Evolutionary conservation across 164 flowering plant genomes (phyloP), one percentile per base, ranked within the genome.

Genomic region (Sedum album): DNA sequence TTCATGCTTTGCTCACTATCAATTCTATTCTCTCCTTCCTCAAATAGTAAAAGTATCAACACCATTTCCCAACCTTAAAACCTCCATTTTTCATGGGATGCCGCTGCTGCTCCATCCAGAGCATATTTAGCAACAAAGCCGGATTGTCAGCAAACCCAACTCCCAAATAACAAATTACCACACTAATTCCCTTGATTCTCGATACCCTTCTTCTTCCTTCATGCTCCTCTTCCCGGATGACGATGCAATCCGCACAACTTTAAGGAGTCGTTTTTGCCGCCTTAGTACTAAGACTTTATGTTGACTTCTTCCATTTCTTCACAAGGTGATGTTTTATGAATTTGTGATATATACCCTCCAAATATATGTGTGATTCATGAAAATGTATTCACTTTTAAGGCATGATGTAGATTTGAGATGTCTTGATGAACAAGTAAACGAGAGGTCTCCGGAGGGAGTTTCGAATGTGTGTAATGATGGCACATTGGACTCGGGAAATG

Each of bases 361-460:
- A 14, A 8, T 39, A 39, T 8, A 39, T 14, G 42, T 44, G 18
- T 11, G 5, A 15, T 44, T 44, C 17, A 44, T 11, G 18, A 44
- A 44, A 44, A 44, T 44, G 48, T 35, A 35, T 7, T 35, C 7
- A 35, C 38, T 35, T 7, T 35, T 35, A 7, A 7, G 38, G 38
- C 7, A 11, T 44, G 15, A 44, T 44, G 48, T 60, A 84, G 85
- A 79, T 51, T 70, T 84, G 76, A 79, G 82, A 76, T 36, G 38
- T 53, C 69, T 68, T 6, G 81, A 76, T 26, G 35, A 72, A 72
- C 79, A 73, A 53, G 6, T 33, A 3, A 78, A 76, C 31, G 67
- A 13, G 9, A 25, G 72, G 11, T 78, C 85, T 25, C 85, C 88
- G 5, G 72, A 75, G 70, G 82, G 80, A 70, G 82, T 81, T 66